Evolutionary conservation across 2,329 filamentous ascomycete species (phyloP), one percentile per base, ranked within the genome.

Genomic region (Diaporthe sp.): DNA sequence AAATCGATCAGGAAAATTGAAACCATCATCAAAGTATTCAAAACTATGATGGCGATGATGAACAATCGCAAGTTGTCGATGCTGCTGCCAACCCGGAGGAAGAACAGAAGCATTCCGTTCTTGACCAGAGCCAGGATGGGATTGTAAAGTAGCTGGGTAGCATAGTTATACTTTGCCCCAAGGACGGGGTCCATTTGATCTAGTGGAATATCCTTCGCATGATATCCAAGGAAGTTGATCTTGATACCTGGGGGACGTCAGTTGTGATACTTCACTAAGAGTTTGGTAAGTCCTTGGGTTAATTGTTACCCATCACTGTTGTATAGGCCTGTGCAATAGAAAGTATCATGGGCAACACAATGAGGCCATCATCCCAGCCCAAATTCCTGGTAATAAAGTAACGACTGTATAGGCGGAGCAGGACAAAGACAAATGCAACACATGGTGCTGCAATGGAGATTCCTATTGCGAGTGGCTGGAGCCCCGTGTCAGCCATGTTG

Each of bases 111-210:
- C 25, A 87, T 81, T 0, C 86, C 88, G 2, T 83, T 82, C 78
- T 88, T 88, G 74, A 87, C 83, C 13, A 88, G 81, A 5, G 85
- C 85, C 2, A 88, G 78, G 60, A 87, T 85, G 0, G 86, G 86
- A 71, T 87, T 88, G 80, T 88, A 88, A 2, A 86, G 79, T 12
- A 86, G 79, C 58, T 86, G 83, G 49, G 84, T 83, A 25, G 83
- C 78, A 57, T 83, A 87, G 78, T 83, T 83, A 82, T 77, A 80
- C 60, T 73, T 73, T 13, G 71, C 71, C 0, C 79, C 78, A 0
- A 76, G 58, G 44, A 78, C 78, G 12, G 76, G 74, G 67, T 78
- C 75, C 19, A 25, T n/a, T 31, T 76, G 70, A 58, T 77, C 76
- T 31, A 55, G 12, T 0, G 79, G 79, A 19, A 80, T 75, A 22